These are phyloP conservation scores for Brassica carinata DNA, from an alignment of 345 rosid genomes.

Conservation along the genomic window DNA sequence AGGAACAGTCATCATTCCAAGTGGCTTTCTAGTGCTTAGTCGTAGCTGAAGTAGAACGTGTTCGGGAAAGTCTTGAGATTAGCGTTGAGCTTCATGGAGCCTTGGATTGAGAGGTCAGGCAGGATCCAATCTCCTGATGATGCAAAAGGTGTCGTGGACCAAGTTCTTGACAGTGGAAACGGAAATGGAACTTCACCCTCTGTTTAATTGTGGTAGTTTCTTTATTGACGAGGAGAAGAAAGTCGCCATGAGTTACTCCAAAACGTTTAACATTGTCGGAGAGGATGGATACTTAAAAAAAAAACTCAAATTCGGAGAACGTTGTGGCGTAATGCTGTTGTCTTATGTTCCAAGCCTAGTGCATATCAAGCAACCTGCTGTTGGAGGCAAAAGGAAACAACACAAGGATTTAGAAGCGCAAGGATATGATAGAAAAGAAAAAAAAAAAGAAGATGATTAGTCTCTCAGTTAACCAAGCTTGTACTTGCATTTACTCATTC, in stretches of 20 bases:
- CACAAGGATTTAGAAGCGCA: background rate
- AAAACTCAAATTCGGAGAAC: background rate
- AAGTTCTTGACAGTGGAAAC: background rate
- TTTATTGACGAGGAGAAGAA: background rate
- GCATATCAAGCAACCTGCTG: background rate
- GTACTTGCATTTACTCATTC: background rate
- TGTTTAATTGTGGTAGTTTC: background rate
- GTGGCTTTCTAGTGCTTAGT: constrained; percentile 65
- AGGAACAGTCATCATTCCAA: constrained; percentile 68
- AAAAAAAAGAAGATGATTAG: background rate
- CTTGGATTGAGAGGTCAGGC: constrained; percentile 93
- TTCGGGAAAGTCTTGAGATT: constrained; percentile 66
- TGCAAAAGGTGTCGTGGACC: constrained; percentile 53
- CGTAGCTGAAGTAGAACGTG: constrained; percentile 88
- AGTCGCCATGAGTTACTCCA: background rate
- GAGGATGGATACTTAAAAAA: background rate
- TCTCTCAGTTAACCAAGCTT: background rate
- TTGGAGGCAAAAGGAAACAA: background rate
- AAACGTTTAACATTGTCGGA: background rate
- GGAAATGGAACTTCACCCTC: background rate
- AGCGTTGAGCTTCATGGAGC: constrained; percentile 61
- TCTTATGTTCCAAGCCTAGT: background rate
- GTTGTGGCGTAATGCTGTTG: background rate
- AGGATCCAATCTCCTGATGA: constrained; percentile 84
- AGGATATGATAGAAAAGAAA: background rate